phyloP scores from a whole-genome alignment of 2,329 filamentous ascomycete species.

The Thielaviopsis punctulata region DNA sequence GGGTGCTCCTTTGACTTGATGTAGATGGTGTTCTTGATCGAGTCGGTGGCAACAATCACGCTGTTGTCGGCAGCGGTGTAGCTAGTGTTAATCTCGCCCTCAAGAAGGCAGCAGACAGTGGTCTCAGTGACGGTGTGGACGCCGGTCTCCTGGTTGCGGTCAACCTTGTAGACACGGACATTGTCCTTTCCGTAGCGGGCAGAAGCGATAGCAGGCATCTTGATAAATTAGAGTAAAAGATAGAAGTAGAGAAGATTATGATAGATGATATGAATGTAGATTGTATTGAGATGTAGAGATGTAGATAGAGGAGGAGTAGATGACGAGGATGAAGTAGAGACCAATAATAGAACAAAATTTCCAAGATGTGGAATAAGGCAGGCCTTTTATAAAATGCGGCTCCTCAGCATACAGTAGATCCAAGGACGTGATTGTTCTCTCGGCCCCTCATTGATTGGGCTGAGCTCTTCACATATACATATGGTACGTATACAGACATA shows the following conservation, averaged over 20 bases:
- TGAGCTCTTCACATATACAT: background rate
- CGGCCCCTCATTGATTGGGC: too few species aligned
- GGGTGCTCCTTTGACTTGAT: conserved; percentile 89
- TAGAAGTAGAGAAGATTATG: background rate
- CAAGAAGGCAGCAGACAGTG: conserved; percentile 81
- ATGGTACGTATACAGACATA: too few species aligned
- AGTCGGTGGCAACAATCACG: conserved; percentile 88
- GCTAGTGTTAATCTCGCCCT: conserved; percentile 77
- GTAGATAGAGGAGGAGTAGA: background rate
- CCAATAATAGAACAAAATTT: background rate
- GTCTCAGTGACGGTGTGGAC: conserved; percentile 82
- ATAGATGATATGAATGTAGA: background rate
- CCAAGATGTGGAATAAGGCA: too few species aligned
- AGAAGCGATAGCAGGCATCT: conserved; percentile 39
- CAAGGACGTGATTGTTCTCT: too few species aligned
- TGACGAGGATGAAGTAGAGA: background rate
- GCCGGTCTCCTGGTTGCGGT: conserved; percentile 58
- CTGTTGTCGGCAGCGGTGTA: conserved; percentile 92
- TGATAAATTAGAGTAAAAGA: background rate
- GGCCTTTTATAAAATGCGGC: too few species aligned
- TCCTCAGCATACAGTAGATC: too few species aligned
- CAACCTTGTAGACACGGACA: conserved; percentile 91
- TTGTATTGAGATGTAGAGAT: background rate
- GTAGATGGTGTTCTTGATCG: conserved; percentile 95
- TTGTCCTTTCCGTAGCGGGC: conserved; percentile 92